Conservation (phyloP, 768 basidiomycete species). For the Calocera viscosa region DNA sequence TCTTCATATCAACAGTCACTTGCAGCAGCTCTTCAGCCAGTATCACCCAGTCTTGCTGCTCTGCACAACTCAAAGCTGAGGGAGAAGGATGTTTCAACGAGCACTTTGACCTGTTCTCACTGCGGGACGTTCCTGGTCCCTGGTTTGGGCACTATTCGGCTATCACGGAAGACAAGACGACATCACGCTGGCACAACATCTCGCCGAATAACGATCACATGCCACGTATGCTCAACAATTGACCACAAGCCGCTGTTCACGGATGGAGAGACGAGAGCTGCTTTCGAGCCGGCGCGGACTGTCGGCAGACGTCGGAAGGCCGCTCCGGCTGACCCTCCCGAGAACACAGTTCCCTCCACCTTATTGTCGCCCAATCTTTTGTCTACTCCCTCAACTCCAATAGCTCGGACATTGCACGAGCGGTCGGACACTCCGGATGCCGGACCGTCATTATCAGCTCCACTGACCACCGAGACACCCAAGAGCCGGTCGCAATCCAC, state of each 20-base stretch:
- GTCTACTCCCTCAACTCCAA: conserved; percentile 13
- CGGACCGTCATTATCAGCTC: background rate
- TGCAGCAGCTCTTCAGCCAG: conserved; percentile 37
- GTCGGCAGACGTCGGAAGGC: background rate
- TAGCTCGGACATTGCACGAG: conserved; percentile 18
- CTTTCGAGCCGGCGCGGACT: background rate
- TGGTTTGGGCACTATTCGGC: conserved; percentile 19
- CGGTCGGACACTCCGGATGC: background rate
- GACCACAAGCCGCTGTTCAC: background rate
- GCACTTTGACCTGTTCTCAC: conserved; percentile 33
- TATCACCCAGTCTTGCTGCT: conserved; percentile 50
- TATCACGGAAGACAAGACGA: background rate
- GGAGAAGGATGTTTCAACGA: conserved; percentile 20
- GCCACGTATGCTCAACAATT: background rate
- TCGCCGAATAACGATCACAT: background rate
- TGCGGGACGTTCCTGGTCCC: conserved; percentile 42
- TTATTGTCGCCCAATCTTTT: background rate
- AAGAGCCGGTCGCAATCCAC: background rate
- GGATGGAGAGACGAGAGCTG: background rate
- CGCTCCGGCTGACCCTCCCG: background rate
- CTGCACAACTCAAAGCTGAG: conserved; percentile 33
- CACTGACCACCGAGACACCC: background rate
- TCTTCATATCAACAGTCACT: conserved; percentile 23
- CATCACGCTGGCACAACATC: background rate
- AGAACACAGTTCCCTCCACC: background rate